Percentiles rank a stretch among this genome's conserved stretches.
phyloP scores from a whole-genome alignment of 495 filamentous ascomycete species.

The Gamarada debralockiae region DNA sequence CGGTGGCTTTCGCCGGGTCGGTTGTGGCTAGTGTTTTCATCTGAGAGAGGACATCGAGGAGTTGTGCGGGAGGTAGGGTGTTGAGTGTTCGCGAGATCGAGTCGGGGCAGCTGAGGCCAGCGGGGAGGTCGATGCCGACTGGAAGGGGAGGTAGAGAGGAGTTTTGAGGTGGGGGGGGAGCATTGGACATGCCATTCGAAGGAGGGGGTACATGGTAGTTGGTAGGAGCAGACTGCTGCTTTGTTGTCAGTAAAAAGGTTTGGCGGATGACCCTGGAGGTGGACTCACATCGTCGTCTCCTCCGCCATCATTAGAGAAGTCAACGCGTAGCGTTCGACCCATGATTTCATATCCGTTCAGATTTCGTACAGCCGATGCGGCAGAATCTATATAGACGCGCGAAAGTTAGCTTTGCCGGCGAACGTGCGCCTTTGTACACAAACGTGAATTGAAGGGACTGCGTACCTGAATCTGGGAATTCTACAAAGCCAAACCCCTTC shows the following conservation, averaged over 20 bases:
- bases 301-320: constrained; percentile 88
- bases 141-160: constrained; percentile 72
- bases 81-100: constrained; percentile 87
- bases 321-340: constrained; percentile 89
- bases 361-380: constrained; percentile 91
- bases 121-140: constrained; percentile 75
- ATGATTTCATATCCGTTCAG: constrained; percentile 95
- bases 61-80: constrained; percentile 78
- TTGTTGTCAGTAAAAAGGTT: background rate
- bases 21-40: constrained; percentile 84
- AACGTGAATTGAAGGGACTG: background rate
- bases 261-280: background rate
- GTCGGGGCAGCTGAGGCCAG: constrained; percentile 77
- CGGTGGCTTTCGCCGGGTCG: constrained; percentile 80
- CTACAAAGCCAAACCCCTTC: constrained; percentile 95
- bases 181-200: constrained; percentile 19
- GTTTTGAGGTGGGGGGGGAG: constrained; percentile 19
- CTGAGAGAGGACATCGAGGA: constrained; percentile 90
- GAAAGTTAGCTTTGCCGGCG: constrained; percentile 2
- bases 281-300: constrained; percentile 50
- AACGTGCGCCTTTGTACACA: background rate
- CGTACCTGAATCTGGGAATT: constrained; percentile 74
- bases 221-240: constrained; percentile 11
- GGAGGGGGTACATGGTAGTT: constrained; percentile 17
- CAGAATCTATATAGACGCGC: constrained; percentile 61